phyloP scores from a whole-genome alignment of 352 stramenopile species.

The Plasmopara viticola region DNA sequence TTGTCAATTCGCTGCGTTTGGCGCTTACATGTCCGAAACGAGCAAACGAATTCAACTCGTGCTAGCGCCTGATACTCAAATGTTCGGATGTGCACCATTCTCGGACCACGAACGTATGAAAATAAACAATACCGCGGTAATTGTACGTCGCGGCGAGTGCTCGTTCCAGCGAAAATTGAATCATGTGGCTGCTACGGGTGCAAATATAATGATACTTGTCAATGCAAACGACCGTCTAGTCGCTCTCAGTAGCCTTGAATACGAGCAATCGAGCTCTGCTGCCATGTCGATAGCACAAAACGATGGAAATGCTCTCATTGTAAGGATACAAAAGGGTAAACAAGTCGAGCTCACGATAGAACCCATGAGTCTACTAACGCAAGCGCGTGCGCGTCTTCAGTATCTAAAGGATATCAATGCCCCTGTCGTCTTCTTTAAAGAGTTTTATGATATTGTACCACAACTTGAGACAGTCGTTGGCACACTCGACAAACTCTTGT shows the following conservation, averaged over 20 bases:
- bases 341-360: constrained; percentile 2
- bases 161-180: constrained; percentile 35
- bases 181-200: constrained; percentile 16
- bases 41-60: constrained; percentile 3
- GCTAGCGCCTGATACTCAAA: constrained; percentile 11
- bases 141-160: constrained; percentile 33
- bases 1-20: constrained; percentile 33
- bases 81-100: constrained; percentile 21
- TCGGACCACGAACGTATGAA: neutral
- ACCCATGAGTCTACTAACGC: constrained; percentile 4
- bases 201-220: constrained; percentile 32
- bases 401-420: constrained; percentile 32
- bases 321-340: constrained; percentile 4
- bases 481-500: constrained; percentile 21
- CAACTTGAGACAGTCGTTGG: constrained; percentile 9
- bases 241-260: constrained; percentile 20
- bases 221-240: constrained; percentile 32
- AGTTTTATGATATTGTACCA: constrained; percentile 16
- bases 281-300: constrained; percentile 21
- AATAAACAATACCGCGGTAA: constrained; percentile 12
- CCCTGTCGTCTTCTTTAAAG: constrained; percentile 26
- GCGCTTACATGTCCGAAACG: constrained; percentile 17
- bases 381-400: constrained; percentile 30
- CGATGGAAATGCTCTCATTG: constrained; percentile 26
- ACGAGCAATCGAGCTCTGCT: constrained; percentile 8